phyloP scores from a whole-genome alignment of 2,329 filamentous ascomycete species.

The Raffaelea albimanens region DNA sequence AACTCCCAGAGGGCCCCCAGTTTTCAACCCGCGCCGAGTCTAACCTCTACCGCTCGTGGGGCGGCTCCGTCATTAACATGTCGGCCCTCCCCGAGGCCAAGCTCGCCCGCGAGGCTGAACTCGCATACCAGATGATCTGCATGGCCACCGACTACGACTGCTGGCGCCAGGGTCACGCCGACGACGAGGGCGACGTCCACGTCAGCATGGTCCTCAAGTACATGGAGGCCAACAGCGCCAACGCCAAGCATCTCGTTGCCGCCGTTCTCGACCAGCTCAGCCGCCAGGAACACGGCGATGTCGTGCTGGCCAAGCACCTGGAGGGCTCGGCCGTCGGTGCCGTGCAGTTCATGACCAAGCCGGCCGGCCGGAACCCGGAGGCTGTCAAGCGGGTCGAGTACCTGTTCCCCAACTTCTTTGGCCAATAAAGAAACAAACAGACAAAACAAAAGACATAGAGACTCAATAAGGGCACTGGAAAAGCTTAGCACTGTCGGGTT shows the following conservation, averaged over 20 bases:
- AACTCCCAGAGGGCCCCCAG: slow-evolving; percentile 73
- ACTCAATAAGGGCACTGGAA: not conserved
- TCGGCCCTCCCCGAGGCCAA: slow-evolving; percentile 91
- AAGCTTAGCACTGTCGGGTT: too few species aligned
- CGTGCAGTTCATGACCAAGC: slow-evolving; percentile 73
- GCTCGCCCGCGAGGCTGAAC: slow-evolving; percentile 89
- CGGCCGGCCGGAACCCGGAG: slow-evolving; percentile 61
- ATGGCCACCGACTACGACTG: slow-evolving; percentile 99
- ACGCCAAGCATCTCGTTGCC: slow-evolving; percentile 75
- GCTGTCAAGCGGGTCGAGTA: slow-evolving; percentile 73
- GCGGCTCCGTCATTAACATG: slow-evolving; percentile 97
- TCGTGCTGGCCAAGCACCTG: slow-evolving; percentile 74
- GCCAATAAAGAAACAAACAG: not conserved
- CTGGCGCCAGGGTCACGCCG: slow-evolving; percentile 74
- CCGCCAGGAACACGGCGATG: slow-evolving; percentile 63
- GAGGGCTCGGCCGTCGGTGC: slow-evolving; percentile 68
- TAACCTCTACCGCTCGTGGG: slow-evolving; percentile 89
- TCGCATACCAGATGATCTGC: slow-evolving; percentile 96
- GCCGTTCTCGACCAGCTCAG: slow-evolving; percentile 81
- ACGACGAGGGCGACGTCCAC: slow-evolving; percentile 72
- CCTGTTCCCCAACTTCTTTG: slow-evolving; percentile 75
- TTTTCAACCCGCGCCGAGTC: slow-evolving; percentile 96
- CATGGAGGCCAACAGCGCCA: slow-evolving; percentile 88
- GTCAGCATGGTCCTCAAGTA: slow-evolving; percentile 96
- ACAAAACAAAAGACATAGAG: not conserved